phyloP scores from a whole-genome alignment of 2,329 filamentous ascomycete genomes.

The Penicillium hordei region DNA sequence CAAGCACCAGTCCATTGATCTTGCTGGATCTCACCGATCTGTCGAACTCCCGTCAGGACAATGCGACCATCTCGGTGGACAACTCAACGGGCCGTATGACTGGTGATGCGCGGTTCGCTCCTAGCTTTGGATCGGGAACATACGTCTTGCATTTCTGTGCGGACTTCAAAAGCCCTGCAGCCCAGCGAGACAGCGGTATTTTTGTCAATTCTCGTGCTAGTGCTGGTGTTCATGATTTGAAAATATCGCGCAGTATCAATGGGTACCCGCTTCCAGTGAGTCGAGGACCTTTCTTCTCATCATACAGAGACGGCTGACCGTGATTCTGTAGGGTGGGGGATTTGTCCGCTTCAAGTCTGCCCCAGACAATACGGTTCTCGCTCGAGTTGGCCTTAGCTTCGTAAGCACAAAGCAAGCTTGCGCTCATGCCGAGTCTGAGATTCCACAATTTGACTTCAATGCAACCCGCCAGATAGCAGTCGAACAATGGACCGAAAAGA shows the following conservation, averaged over 20 bases:
- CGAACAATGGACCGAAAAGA: constrained; percentile 60
- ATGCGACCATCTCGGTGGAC: constrained; percentile 61
- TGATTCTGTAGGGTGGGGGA: constrained; percentile 56
- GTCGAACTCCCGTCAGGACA: constrained; percentile 59
- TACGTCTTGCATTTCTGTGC: constrained; percentile 66
- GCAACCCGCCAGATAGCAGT: constrained; percentile 53
- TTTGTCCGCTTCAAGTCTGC: constrained; percentile 63
- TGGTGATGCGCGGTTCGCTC: constrained; percentile 60
- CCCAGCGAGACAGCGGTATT: constrained; percentile 60
- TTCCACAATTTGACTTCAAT: constrained; percentile 64
- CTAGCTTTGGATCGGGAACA: constrained; percentile 64
- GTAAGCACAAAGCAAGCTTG: constrained; percentile 67
- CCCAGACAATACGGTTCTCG: constrained; percentile 53
- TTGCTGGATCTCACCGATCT: constrained; percentile 65
- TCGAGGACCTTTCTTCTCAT: not conserved
- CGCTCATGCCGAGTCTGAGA: constrained; percentile 64
- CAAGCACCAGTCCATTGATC: constrained; percentile 60
- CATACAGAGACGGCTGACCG: not conserved
- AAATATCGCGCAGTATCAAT: constrained; percentile 58
- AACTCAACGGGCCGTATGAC: constrained; percentile 59
- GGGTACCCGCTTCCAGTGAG: constrained; percentile 52
- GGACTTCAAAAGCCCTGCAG: constrained; percentile 59
- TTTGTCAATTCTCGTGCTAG: constrained; percentile 63
- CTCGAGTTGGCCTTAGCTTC: constrained; percentile 68
- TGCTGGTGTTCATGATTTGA: constrained; percentile 52